Percentiles rank a stretch among this genome's conserved stretches.
Conservation (phyloP, 441 rosid species). For the Gossypium gossypioides region DNA sequence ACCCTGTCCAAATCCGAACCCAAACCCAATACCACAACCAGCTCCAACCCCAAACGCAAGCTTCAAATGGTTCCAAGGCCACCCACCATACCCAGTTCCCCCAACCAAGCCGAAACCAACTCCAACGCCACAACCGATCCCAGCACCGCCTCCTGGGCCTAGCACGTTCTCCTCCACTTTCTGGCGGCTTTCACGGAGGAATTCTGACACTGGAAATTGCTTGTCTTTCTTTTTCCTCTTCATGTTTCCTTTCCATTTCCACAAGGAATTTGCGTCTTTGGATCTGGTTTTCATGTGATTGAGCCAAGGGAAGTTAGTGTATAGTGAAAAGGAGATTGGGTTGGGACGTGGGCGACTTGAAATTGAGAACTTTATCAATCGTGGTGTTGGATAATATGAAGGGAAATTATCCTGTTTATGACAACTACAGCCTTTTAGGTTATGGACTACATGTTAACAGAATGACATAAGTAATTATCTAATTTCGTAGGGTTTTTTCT, state of each 20-base stretch:
- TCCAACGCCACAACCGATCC: slow-evolving; percentile 68
- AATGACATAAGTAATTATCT: too few species aligned
- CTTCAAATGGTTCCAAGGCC: slow-evolving; percentile 41
- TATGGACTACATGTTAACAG: too few species aligned
- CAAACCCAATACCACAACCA: slow-evolving; percentile 67
- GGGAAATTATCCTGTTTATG: background rate
- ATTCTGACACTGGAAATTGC: slow-evolving; percentile 44
- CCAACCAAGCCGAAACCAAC: slow-evolving; percentile 55
- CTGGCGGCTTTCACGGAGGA: slow-evolving; percentile 29
- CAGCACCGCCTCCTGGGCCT: slow-evolving; percentile 63
- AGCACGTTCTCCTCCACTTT: slow-evolving; percentile 32
- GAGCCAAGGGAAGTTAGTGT: background rate
- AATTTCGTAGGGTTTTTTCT: too few species aligned
- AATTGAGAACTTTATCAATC: too few species aligned
- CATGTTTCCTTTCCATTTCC: slow-evolving; percentile 30
- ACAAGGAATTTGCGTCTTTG: slow-evolving; percentile 20
- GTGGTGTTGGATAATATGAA: background rate
- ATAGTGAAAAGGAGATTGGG: background rate
- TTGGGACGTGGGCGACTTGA: background rate
- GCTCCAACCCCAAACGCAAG: slow-evolving; percentile 49
- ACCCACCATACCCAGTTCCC: slow-evolving; percentile 47
- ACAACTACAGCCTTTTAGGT: too few species aligned
- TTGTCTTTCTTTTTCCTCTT: slow-evolving; percentile 21
- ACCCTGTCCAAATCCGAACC: slow-evolving; percentile 62
- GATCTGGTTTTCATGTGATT: slow-evolving; percentile 16